Evolutionary conservation across 2,329 filamentous ascomycete species (phyloP), one percentile per base, ranked within the genome.

Genomic region (Fusarium xylarioides): DNA sequence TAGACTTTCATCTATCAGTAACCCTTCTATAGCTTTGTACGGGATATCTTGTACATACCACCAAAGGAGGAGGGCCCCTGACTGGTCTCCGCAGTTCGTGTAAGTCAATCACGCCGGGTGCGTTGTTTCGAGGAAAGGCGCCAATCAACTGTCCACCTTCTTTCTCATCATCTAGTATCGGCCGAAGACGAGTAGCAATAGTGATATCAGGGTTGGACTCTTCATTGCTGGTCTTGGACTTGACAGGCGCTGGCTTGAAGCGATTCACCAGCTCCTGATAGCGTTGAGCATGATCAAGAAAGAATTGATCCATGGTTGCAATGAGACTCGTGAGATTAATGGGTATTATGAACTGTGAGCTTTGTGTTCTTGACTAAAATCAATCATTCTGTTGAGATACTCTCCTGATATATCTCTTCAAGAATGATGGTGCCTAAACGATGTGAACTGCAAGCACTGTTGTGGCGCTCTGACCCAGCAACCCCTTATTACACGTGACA

Each of bases 181-280:
- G 83, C 4, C 82, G 79, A 37, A 85, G 74, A 3, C 83, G 75
- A n/a, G 81, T 76, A 30, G 79, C 77, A 19, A 85, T 82, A 21
- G 81, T 72, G 46, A 84, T 81, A 42, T 82, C 78, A 7, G 72
- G 56, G 5, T 66, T 74, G 18, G 70, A 23, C 15, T 53, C 58
- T 14, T 74, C 66, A 19, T 49, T 44, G 10, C 40, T 52, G 14
- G 52, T 32, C 35, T 64, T 64, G n/a, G 53, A 19, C 30, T 63
- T 73, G 37, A 35, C 28, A 34, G 61, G 58, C 11, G 40, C n/a
- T 43, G 79, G 79, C 47, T 77, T 79, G 68, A 78, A 79, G 6
- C 62, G 64, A 3, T 70, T 52, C 30, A 82, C 78, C 18, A 82
- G 75, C 8, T 44, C 62, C 7, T 74, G 66, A 62, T 79, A 82